Base-by-base conservation (phyloP, 192 early-diverging fungal species). In the Coemansia sp. region DNA sequence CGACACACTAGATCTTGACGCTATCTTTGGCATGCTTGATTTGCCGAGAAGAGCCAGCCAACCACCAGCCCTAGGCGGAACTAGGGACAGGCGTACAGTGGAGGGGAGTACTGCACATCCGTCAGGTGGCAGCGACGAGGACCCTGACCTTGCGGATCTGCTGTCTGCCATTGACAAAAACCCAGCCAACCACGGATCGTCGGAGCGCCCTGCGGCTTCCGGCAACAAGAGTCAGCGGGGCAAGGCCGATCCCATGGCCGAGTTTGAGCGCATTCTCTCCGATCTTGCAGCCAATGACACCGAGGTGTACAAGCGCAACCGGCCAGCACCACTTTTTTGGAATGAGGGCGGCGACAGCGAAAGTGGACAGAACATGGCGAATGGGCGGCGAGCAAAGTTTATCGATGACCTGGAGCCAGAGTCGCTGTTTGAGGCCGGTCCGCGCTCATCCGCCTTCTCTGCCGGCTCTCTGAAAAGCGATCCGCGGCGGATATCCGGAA, bases 261-360 rank as follows among this genome's bases (percentile, higher is more conserved):
- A 70, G 56, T 76, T 76, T 66, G 74, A 76, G 68, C 63, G 65
- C 2, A 76, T 76, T 17, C 38, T 76, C 33, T 62, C 68, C 0
- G 74, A 70, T 56, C 63, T 76, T 35, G 74, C 74, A 0, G 46
- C 26, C 6, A 59, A 56, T 5, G 48, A 73, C 34, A 67, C 61
- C 1, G 18, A 67, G 32, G 70, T 65, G 36, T 73, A 65, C 41
- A 62, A 46, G 17, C 22, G 48, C 19, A 40, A 42, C 26, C 55
- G 54, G 1, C 74, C 68, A 8, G 68, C 68, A 6, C 74, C 74
- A 6, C 43, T 65, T 19, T 76, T 76, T 35, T 71, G 68, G 74
- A 46, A 65, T 19, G 60, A 72, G 10, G 53, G 29, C 4, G 48
- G 29, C 14, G 56, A n/a, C n/a, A n/a, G 52, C 7, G 40, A 39